Evolutionary conservation across 1,139 yeast species (phyloP).

Genomic region (Suhomyces coccinellae): DNA sequence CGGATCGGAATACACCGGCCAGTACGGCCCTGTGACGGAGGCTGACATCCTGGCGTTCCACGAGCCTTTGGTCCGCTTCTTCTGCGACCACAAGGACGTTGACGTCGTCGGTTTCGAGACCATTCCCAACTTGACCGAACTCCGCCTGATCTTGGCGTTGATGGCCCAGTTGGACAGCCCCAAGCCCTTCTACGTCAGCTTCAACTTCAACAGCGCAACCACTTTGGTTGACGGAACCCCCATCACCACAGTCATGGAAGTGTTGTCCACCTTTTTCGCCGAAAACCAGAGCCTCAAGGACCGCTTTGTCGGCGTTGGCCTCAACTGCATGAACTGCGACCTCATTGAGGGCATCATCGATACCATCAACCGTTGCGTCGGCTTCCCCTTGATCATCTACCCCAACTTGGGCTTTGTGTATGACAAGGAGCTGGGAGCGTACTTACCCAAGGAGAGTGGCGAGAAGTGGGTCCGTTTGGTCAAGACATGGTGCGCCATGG

Average conservation of each 20-base stretch:
- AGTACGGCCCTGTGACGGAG: slow-evolving; percentile 39
- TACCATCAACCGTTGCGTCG: slow-evolving; percentile 19
- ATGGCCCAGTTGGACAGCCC: slow-evolving; percentile 15
- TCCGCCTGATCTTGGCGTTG: slow-evolving; percentile 34
- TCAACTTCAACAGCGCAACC: slow-evolving; percentile 26
- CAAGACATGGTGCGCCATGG: slow-evolving; percentile 32
- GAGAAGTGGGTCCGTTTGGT: slow-evolving; percentile 32
- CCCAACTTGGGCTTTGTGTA: slow-evolving; percentile 60
- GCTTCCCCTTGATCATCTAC: slow-evolving; percentile 42
- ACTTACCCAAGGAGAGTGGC: slow-evolving; percentile 19
- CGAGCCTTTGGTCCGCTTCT: slow-evolving; percentile 42
- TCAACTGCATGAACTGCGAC: slow-evolving; percentile 40
- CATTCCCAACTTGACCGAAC: slow-evolving; percentile 56
- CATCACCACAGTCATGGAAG: slow-evolving; percentile 23
- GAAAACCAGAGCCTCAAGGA: slow-evolving; percentile 11
- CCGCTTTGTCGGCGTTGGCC: slow-evolving; percentile 36
- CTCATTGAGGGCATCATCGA: slow-evolving; percentile 22
- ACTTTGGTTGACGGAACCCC: slow-evolving; percentile 38
- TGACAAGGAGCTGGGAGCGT: slow-evolving; percentile 30
- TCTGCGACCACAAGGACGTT: slow-evolving; percentile 37
- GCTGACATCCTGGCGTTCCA: slow-evolving; percentile 48
- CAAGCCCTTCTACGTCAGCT: slow-evolving; percentile 34
- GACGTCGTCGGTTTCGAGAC: slow-evolving; percentile 67
- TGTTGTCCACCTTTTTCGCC: slow-evolving; percentile 17
- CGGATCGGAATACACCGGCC: slow-evolving; percentile 71